Percentiles rank a stretch among this genome's conserved stretches.
These are phyloP conservation scores for Teratosphaeria zuluensis DNA, from an alignment of 2,329 filamentous ascomycete species.

Conservation along the genomic window DNA sequence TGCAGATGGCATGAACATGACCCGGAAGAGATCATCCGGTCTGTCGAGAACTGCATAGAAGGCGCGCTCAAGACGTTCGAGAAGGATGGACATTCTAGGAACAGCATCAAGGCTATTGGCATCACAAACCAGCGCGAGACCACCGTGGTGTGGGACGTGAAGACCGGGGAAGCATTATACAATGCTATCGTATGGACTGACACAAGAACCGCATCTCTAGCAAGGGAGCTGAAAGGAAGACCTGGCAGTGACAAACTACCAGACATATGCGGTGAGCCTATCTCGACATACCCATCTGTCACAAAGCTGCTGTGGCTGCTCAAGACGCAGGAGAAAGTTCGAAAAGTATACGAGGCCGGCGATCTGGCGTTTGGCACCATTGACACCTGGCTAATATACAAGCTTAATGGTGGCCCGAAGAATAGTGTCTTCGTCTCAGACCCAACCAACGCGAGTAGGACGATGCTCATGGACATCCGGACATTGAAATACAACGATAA, in stretches of 20 bases:
- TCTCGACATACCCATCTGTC: constrained; percentile 81
- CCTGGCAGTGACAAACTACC: constrained; percentile 59
- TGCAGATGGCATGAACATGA: constrained; percentile 83
- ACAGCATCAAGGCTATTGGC: constrained; percentile 66
- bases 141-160: constrained; percentile 72
- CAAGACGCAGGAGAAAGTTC: constrained; percentile 59
- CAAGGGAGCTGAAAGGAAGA: constrained; percentile 63
- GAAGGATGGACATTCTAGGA: constrained; percentile 55
- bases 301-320: constrained; percentile 80
- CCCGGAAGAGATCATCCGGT: constrained; percentile 62
- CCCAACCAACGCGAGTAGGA: constrained; percentile 77
- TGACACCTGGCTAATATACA: constrained; percentile 80
- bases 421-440: constrained; percentile 71
- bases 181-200: constrained; percentile 89
- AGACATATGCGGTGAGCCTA: constrained; percentile 66
- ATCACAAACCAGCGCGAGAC: constrained; percentile 91
- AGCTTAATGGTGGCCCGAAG: constrained; percentile 60
- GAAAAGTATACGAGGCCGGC: constrained; percentile 64
- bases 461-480: constrained; percentile 88
- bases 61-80: constrained; percentile 63
- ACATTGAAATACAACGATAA: constrained; percentile 70
- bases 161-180: constrained; percentile 68
- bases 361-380: constrained; percentile 77
- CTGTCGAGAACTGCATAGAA: constrained; percentile 72
- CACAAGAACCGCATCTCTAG: constrained; percentile 65